Evolutionary conservation across 169 alveolate species (phyloP), one percentile per base, ranked within the genome.

Genomic region (Cryptosporidium viatorum): DNA sequence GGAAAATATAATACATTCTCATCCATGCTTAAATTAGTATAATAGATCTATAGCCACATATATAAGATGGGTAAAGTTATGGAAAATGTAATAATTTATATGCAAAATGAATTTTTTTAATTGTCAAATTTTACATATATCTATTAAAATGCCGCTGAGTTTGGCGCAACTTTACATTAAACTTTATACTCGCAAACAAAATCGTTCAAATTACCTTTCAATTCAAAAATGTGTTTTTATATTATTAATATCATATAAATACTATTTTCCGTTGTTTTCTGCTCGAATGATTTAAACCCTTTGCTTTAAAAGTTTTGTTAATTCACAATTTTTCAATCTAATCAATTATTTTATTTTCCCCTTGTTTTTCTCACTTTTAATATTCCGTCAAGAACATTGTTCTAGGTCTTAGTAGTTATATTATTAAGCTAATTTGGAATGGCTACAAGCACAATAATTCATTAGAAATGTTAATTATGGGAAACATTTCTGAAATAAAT

Each of bases 1-100:
- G 86, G 41, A 55, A 73, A 73, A 59, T 73, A 73, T n/a, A 73
- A 16, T 43, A 73, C 18, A 14, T 55, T 33, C 37, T 73, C 86
- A 21, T 31, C 29, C 86, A 73, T 73, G 16, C 37, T 59, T 45
- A 65, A 37, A 16, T 31, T 0, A 14, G 23, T 21, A 5, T 5
- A 12, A 10, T 5, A 26, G 8, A 16, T 55, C 67, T 55, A 4
- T 26, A 55, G 9, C 1, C 0, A 26, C 29, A 55, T 55, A 55
- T 23, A 55, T 9, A 55, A 26, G 21, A 3, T 21, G 8, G 2
- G 4, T n/a, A 23, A 23, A 3, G 14, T 5, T 55, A 55, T 21
- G 0, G 14, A 55, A 26, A 26, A 55, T 55, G 7, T 12, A 48
- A 12, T 48, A 16, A 14, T 14, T 48, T 55, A 21, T 21, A 55